Evolutionary conservation across 176 grass and related monocot species (phyloP).

Genomic region (Leersia perrieri): DNA sequence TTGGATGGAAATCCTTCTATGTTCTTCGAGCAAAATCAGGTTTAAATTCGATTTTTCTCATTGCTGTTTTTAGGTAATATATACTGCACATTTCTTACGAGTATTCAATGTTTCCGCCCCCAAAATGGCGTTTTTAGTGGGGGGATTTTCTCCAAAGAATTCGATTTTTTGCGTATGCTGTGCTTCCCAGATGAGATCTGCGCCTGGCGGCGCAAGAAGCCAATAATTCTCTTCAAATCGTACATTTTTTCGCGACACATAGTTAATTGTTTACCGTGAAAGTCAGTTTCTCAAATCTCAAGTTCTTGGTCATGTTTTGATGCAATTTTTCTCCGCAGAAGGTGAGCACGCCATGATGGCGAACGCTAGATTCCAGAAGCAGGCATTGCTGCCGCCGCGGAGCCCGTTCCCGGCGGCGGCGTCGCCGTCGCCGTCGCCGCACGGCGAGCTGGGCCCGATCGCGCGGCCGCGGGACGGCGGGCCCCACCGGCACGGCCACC

Average conservation of each 20-base stretch:
- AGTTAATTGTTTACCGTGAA: neutral
- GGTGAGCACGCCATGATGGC: slow-evolving; percentile 39
- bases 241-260: neutral
- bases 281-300: slow-evolving; percentile 31
- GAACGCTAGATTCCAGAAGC: slow-evolving; percentile 43
- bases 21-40: neutral
- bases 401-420: slow-evolving; percentile 33
- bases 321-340: neutral
- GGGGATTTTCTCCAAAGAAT: neutral
- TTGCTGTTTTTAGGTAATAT: neutral
- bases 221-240: slow-evolving; percentile 13
- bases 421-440: neutral
- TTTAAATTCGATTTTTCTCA: neutral
- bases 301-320: neutral
- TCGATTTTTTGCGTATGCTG: neutral
- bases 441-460: slow-evolving; percentile 41
- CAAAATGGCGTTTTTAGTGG: neutral
- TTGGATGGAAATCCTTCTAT: neutral
- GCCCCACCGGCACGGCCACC: slow-evolving; percentile 51
- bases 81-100: neutral
- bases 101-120: neutral
- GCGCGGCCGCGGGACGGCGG: slow-evolving; percentile 30
- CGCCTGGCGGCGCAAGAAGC: neutral
- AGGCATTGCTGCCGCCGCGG: slow-evolving; percentile 51
- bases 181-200: slow-evolving; percentile 30